A percentile compares a stretch with the other conserved stretches of the same genome.
These are phyloP conservation scores for Cladosporium austrohemisphaericum DNA, from an alignment of 2,329 filamentous ascomycete species.

Conservation along the genomic window DNA sequence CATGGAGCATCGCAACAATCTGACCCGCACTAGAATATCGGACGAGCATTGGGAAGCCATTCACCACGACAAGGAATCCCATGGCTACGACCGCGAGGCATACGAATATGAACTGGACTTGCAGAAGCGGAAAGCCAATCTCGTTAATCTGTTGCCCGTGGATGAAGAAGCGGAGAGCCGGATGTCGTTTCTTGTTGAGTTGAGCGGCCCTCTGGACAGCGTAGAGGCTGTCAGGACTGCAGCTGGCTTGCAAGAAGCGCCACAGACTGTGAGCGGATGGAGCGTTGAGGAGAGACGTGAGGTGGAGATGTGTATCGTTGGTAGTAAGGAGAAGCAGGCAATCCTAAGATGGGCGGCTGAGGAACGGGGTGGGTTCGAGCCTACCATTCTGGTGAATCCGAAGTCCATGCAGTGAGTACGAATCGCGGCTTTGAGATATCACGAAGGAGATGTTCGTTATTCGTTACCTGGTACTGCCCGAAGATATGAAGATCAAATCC, in stretches of 20 bases:
- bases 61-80: constrained; percentile 28
- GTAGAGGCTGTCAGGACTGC: constrained; percentile 29
- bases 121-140: constrained; percentile 26
- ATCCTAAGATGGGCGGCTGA: constrained; percentile 23
- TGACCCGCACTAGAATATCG: constrained; percentile 33
- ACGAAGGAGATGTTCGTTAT: no score
- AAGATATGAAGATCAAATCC: no score
- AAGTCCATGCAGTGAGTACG: constrained; percentile 21
- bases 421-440: no score
- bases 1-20: constrained; percentile 32
- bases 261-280: constrained; percentile 25
- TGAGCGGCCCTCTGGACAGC: constrained; percentile 28
- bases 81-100: constrained; percentile 38
- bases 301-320: constrained; percentile 30
- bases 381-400: constrained; percentile 26
- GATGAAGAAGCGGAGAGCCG: constrained; percentile 14
- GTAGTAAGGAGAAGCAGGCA: constrained; percentile 24
- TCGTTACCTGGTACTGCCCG: no score
- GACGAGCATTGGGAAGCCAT: constrained; percentile 37
- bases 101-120: constrained; percentile 38
- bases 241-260: constrained; percentile 28
- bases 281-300: constrained; percentile 25
- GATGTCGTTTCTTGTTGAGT: constrained; percentile 29
- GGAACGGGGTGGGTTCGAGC: constrained; percentile 24
- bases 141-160: constrained; percentile 21